Conservation (phyloP, 257 asterid genomes). For the Forsythia viridissima region DNA sequence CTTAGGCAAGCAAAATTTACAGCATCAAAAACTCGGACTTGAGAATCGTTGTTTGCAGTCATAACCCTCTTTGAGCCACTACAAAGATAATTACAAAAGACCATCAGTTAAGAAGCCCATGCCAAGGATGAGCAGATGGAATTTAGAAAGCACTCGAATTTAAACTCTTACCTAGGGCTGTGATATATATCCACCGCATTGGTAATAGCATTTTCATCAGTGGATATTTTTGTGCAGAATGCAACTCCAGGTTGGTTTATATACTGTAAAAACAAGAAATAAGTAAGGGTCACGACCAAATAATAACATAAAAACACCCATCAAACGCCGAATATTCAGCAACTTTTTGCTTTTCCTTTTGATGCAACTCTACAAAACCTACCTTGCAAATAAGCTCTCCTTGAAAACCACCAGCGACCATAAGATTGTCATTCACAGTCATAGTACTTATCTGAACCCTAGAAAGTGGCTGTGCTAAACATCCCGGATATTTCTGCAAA, state of each 20-base stretch:
- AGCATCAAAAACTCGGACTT: slow-evolving; percentile 69
- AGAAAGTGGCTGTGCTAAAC: slow-evolving; percentile 54
- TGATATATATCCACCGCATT: slow-evolving; percentile 67
- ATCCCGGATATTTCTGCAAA: slow-evolving; percentile 59
- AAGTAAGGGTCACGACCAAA: background rate
- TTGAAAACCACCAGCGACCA: slow-evolving; percentile 87
- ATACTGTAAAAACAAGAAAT: slow-evolving; percentile 39
- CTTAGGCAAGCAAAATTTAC: slow-evolving; percentile 48
- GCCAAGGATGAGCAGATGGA: background rate
- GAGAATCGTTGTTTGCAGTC: slow-evolving; percentile 83
- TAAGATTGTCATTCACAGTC: slow-evolving; percentile 70
- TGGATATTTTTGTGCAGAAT: slow-evolving; percentile 67
- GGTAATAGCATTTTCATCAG: slow-evolving; percentile 71
- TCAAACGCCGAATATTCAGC: background rate
- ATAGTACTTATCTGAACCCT: slow-evolving; percentile 83
- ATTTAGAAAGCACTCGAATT: slow-evolving; percentile 4
- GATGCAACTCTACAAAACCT: background rate
- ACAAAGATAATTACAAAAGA: background rate
- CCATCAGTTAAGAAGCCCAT: background rate
- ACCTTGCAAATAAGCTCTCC: slow-evolving; percentile 97
- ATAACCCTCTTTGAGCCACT: slow-evolving; percentile 71
- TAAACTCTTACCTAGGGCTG: slow-evolving; percentile 40
- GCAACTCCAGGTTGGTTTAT: slow-evolving; percentile 71
- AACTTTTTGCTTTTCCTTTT: background rate
- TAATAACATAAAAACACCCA: background rate